Base-by-base conservation (phyloP, 805 yeast species). In the Pichia nanzhaoensis region DNA sequence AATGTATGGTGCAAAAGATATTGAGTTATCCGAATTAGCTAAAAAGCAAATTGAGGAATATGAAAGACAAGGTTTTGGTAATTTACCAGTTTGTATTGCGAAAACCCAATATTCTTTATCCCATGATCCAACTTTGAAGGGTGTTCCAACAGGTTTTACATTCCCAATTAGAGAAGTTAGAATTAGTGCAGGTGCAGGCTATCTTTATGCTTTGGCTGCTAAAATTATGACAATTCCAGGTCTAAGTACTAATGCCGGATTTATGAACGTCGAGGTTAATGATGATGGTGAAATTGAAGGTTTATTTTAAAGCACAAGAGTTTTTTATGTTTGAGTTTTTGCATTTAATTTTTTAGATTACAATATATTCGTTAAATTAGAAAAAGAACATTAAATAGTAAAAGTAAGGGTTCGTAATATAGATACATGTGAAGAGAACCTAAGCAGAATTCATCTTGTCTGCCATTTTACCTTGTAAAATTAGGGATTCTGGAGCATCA, bases 171-270 rank as follows among this genome's bases (percentile, higher is more conserved):
- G 91, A 68, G 95, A 84, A 55, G 80, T 84, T 47, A 75, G 86
- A 61, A 74, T 82, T 54, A 89, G 90, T 65, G 91, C 91, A 36
- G 95, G 95, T 66, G 93, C 93, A 33, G 93, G 93, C 4, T 84
- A 84, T 65, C 71, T 84, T 64, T 84, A 84, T 59, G 93, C 91
- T 5, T 71, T 84, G 56, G 93, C 95, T 5, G 93, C 88, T 44
- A 90, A 84, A 64, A 84, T 84, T 58, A 86, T 81, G 71, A 84
- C 95, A 37, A 84, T 84, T 57, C 95, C 95, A 24, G 93, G 95
- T 49, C 73, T 84, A 61, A 86, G 93, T 47, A 84, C 95, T 4
- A 85, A 83, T 60, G 80, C 86, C 62, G 93, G 95, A 34, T 84
- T 80, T 67, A 84, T 84, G 91, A 83, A 84, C 55, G 88, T 84